These are phyloP conservation scores for Wickerhamiella azymoides DNA, from an alignment of 805 yeast species.

Conservation along the genomic window DNA sequence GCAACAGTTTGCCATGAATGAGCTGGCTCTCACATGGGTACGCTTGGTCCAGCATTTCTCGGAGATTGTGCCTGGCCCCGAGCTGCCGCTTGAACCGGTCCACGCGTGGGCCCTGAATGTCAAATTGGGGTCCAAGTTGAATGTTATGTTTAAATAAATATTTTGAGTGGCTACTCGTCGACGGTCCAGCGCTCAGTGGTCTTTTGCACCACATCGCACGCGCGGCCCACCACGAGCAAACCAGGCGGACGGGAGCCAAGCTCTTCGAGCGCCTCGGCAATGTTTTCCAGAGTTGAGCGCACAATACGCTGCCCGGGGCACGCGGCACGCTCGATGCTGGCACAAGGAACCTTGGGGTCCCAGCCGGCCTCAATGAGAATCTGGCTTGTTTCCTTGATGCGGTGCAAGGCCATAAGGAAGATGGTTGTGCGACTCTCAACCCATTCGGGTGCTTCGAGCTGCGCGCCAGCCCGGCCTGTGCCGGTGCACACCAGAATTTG, in stretches of 20 bases:
- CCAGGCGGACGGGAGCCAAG: slow-evolving; percentile 92
- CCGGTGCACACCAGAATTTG: slow-evolving; percentile 91
- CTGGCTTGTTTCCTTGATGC: slow-evolving; percentile 31
- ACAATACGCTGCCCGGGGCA: slow-evolving; percentile 86
- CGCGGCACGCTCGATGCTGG: slow-evolving; percentile 79
- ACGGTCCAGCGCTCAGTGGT: slow-evolving; percentile 30
- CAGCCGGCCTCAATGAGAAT: slow-evolving; percentile 43
- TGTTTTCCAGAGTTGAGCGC: slow-evolving; percentile 51
- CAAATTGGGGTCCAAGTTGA: neutral
- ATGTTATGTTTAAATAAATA: neutral
- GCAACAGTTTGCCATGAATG: slow-evolving; percentile 43
- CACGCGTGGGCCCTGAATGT: neutral
- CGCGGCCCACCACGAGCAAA: slow-evolving; percentile 62
- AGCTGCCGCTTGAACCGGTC: neutral
- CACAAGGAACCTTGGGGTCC: slow-evolving; percentile 62
- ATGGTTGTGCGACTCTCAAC: slow-evolving; percentile 64
- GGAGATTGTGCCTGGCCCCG: slow-evolving; percentile 1
- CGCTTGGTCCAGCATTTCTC: slow-evolving; percentile 8
- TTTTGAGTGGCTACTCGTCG: slow-evolving; percentile 26
- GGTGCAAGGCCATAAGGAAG: slow-evolving; percentile 79
- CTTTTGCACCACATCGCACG: slow-evolving; percentile 43
- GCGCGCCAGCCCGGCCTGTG: slow-evolving; percentile 74
- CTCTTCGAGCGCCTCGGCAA: slow-evolving; percentile 58
- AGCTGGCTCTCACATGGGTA: slow-evolving; percentile 22
- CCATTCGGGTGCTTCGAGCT: slow-evolving; percentile 67